Evolutionary conservation across 345 rosid species (phyloP).

Genomic region (Physaria fendleri): DNA sequence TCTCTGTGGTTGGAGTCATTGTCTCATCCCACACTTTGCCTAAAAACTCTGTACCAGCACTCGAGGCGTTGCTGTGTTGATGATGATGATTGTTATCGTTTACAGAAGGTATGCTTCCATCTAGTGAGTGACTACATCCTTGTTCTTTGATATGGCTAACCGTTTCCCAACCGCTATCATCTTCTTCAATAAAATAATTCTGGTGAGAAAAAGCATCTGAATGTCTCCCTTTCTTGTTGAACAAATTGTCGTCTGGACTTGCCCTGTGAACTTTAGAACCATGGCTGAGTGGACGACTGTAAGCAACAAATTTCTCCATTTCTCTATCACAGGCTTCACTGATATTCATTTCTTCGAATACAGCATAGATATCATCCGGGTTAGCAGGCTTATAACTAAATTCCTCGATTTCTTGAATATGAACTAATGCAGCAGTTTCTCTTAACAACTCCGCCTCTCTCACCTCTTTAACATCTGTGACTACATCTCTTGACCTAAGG

Average conservation of each 20-base stretch:
- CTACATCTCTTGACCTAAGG: slow-evolving; percentile 38
- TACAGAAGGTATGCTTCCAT: slow-evolving; percentile 61
- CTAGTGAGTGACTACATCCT: slow-evolving; percentile 77
- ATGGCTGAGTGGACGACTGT: slow-evolving; percentile 43
- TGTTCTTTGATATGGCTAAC: slow-evolving; percentile 89
- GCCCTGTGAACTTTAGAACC: slow-evolving; percentile 36
- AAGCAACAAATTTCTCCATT: slow-evolving; percentile 31
- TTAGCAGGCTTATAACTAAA: slow-evolving; percentile 62
- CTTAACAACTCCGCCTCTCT: slow-evolving; percentile 41
- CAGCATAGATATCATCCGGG: slow-evolving; percentile 64
- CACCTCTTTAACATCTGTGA: slow-evolving; percentile 29
- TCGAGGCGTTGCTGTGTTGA: slow-evolving; percentile 51
- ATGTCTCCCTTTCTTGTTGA: slow-evolving; percentile 35
- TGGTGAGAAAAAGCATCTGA: slow-evolving; percentile 35
- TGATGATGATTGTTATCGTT: slow-evolving; percentile 34
- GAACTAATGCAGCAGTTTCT: slow-evolving; percentile 50
- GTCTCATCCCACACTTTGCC: slow-evolving; percentile 46
- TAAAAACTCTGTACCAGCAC: slow-evolving; percentile 51
- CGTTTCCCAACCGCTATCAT: slow-evolving; percentile 98
- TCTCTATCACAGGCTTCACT: slow-evolving; percentile 37
- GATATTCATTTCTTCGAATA: slow-evolving; percentile 57
- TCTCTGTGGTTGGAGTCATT: slow-evolving; percentile 66
- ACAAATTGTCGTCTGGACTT: slow-evolving; percentile 41
- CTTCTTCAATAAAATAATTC: slow-evolving; percentile 58
- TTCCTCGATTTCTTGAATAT: slow-evolving; percentile 55